Evolutionary conservation across 768 basidiomycete genomes (phyloP).

Genomic region (Ephemerocybe angulata): DNA sequence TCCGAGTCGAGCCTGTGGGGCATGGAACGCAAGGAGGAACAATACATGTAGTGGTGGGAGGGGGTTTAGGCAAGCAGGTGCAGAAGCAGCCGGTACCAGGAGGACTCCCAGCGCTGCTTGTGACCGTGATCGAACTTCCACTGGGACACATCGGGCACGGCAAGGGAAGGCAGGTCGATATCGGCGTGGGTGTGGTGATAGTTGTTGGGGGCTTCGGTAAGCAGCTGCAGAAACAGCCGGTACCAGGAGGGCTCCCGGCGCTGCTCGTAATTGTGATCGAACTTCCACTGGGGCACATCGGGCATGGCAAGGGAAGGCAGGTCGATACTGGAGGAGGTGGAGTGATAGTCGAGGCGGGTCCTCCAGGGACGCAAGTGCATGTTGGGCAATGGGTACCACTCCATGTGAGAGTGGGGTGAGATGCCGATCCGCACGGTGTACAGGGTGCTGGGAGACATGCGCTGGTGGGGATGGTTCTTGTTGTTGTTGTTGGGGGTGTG

Average conservation of each 20-base stretch:
- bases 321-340: not conserved
- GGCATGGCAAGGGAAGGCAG: not conserved
- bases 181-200: not conserved
- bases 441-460: not conserved
- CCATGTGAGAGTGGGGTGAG: not conserved
- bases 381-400: not conserved
- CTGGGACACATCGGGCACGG: not conserved
- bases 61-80: not conserved
- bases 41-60: not conserved
- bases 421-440: not conserved
- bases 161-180: not conserved
- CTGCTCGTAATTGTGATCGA: not conserved
- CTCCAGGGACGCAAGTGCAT: conserved; percentile 1
- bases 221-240: not conserved
- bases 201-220: not conserved
- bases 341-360: not conserved
- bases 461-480: not conserved
- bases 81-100: not conserved
- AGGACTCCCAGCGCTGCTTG: not conserved
- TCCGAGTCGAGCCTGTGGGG: not conserved
- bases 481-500: not conserved
- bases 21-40: not conserved
- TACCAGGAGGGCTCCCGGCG: not conserved
- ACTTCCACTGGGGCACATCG: not conserved
- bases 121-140: not conserved